Percentiles rank a stretch among this genome's conserved stretches.
Evolutionary conservation across 768 basidiomycete species (phyloP).

Genomic region (Dacryopinax spathularia): DNA sequence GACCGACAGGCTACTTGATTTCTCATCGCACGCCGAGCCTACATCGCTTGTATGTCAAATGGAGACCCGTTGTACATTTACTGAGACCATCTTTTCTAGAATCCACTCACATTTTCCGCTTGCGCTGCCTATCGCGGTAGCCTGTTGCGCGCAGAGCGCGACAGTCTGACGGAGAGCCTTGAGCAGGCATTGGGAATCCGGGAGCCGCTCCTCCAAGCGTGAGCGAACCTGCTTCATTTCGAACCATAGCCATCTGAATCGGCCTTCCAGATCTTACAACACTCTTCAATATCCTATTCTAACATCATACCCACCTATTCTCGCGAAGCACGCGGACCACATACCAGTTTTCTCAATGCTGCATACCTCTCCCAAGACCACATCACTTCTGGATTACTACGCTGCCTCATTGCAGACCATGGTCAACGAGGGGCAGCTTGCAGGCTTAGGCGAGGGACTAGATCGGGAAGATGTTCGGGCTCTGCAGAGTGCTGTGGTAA

Average conservation of each 20-base stretch:
- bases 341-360: background rate
- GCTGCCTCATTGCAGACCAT: background rate
- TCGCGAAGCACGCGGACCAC: background rate
- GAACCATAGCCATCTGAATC: slow-evolving; percentile 8
- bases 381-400: background rate
- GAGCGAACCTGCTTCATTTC: slow-evolving; percentile 6
- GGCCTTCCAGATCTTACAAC: slow-evolving; percentile 23
- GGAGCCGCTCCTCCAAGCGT: slow-evolving; percentile 29
- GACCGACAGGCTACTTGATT: slow-evolving; percentile 24
- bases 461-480: background rate
- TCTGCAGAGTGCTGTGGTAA: background rate
- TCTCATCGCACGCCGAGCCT: slow-evolving; percentile 25
- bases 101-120: slow-evolving; percentile 26
- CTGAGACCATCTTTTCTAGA: background rate
- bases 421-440: background rate
- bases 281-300: slow-evolving; percentile 43
- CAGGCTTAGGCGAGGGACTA: background rate
- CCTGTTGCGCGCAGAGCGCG: slow-evolving; percentile 23
- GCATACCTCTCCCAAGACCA: background rate
- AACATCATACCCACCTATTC: slow-evolving; percentile 38
- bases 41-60: slow-evolving; percentile 13
- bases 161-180: slow-evolving; percentile 30
- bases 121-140: slow-evolving; percentile 51
- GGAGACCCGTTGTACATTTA: background rate
- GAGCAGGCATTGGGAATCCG: slow-evolving; percentile 18